These are phyloP conservation scores for Trichophyton mentagrophytes DNA, from an alignment of 2,329 filamentous ascomycete genomes.

Conservation along the genomic window DNA sequence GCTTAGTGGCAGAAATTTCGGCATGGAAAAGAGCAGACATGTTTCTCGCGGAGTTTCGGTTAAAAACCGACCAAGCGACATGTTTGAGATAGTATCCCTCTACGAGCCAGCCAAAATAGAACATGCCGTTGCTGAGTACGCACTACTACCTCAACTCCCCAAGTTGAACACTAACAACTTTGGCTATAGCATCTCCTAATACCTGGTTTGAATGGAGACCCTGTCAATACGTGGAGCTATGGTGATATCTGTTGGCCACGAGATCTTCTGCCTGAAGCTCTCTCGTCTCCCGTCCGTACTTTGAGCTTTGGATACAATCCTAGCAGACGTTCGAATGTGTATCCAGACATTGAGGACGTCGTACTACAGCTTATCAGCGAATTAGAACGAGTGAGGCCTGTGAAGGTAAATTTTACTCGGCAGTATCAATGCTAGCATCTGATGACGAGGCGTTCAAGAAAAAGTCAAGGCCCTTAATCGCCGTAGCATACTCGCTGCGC, in stretches of 20 bases:
- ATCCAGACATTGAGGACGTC: constrained; percentile 4
- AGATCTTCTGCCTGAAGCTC: background rate
- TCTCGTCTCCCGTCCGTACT: background rate
- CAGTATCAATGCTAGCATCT: background rate
- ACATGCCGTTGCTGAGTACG: background rate
- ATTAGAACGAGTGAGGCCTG: background rate
- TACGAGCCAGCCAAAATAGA: background rate
- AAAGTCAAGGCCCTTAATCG: constrained; percentile 1
- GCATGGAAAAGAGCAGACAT: background rate
- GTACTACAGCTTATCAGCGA: background rate
- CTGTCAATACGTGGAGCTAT: constrained; percentile 4
- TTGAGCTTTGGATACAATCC: constrained; percentile 4
- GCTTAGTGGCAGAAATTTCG: background rate
- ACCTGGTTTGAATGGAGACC: background rate
- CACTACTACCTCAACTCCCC: background rate
- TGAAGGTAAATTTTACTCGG: background rate
- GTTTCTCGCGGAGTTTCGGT: background rate
- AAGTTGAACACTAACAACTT: background rate
- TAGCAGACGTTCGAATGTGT: background rate
- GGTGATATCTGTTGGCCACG: constrained; percentile 5
- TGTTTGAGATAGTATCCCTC: background rate
- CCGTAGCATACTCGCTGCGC: constrained; percentile 1
- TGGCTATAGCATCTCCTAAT: constrained; percentile 3
- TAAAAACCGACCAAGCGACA: background rate
- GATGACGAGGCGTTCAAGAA: background rate